Base-by-base conservation (phyloP, 1,284 basidiomycete species). In the Rhodotorula sp. region DNA sequence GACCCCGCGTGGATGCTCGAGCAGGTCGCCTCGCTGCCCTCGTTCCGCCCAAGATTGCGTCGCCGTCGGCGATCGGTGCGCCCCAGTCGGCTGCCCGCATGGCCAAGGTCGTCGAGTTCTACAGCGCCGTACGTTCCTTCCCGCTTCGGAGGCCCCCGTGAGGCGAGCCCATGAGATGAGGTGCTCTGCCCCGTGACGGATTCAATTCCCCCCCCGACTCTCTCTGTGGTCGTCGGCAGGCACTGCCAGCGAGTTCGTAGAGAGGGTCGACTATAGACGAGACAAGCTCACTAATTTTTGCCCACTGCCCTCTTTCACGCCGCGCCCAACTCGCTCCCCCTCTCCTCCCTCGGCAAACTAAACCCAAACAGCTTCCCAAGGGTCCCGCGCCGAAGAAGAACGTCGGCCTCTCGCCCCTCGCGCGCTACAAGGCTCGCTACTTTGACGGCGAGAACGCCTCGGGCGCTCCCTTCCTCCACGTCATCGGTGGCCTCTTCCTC, bases 31-130 rank as follows among this genome's bases (percentile, higher is more conserved):
- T 78, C 52, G 72, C 70, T 43, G 60, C 71, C 28, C 71, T 80
- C 58, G 70, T 80, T 50, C 79, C 79, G 28, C 79, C 79, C 62
- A 80, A 80, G 72, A 79, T 80, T 67, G 78, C 78, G 31, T 79
- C 78, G 26, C 73, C 76, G 38, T 76, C 76, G 61, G 78, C 78
- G 19, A 71, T 78, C 48, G 76, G 72, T 12, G 75, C 73, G 4
- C 68, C 77, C 55, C 69, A 63, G n/a, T 72, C 77, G 19, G 78
- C 79, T 21, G 73, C 77, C 28, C 72, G 79, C 55, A 80, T 79
- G 78, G 69, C 72, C 59, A 64, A 69, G 62, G 78, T 80, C 62
- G 77, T 80, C 67, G 78, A 78, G 59, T 80, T 80, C 72, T 80
- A 80, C 75, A 78, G 77, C 50, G 77, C 77, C 61, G 79, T 79